These are phyloP conservation scores for Anthracocystis panici-leucophaei DNA, from an alignment of 1,284 basidiomycete genomes.

Conservation along the genomic window DNA sequence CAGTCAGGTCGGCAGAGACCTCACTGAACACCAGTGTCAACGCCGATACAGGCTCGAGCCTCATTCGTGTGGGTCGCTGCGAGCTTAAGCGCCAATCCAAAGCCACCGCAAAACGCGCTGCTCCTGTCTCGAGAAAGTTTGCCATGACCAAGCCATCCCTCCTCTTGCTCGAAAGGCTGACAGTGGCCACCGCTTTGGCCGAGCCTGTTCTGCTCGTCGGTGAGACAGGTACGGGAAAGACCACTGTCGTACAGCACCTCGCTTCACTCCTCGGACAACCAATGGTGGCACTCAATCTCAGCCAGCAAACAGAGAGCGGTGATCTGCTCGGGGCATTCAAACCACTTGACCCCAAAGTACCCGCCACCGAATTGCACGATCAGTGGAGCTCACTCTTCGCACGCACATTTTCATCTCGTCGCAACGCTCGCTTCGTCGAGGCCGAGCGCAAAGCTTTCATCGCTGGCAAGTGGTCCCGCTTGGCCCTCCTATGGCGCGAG, in stretches of 20 bases:
- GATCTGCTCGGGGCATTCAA: constrained; percentile 96
- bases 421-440: constrained; percentile 88
- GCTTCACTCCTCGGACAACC: constrained; percentile 82
- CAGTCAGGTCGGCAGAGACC: constrained; percentile 26
- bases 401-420: constrained; percentile 87
- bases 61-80: constrained; percentile 46
- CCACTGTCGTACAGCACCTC: constrained; percentile 89
- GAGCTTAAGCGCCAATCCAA: constrained; percentile 44
- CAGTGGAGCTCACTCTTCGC: constrained; percentile 87
- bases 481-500: constrained; percentile 86
- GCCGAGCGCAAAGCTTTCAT: constrained; percentile 85
- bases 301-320: constrained; percentile 94
- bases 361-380: constrained; percentile 81
- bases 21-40: background rate
- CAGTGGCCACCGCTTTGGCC: constrained; percentile 78
- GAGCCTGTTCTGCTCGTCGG: constrained; percentile 94
- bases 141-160: constrained; percentile 90
- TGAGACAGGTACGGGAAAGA: constrained; percentile 99
- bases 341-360: constrained; percentile 81
- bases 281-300: constrained; percentile 90
- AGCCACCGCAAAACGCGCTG: constrained; percentile 24
- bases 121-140: constrained; percentile 72
- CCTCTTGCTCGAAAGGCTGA: constrained; percentile 83
- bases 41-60: constrained; percentile 17
- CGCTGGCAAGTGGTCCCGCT: constrained; percentile 86